phyloP scores from a whole-genome alignment of 1,284 basidiomycete genomes.

The Stygiomarasmius scandens region DNA sequence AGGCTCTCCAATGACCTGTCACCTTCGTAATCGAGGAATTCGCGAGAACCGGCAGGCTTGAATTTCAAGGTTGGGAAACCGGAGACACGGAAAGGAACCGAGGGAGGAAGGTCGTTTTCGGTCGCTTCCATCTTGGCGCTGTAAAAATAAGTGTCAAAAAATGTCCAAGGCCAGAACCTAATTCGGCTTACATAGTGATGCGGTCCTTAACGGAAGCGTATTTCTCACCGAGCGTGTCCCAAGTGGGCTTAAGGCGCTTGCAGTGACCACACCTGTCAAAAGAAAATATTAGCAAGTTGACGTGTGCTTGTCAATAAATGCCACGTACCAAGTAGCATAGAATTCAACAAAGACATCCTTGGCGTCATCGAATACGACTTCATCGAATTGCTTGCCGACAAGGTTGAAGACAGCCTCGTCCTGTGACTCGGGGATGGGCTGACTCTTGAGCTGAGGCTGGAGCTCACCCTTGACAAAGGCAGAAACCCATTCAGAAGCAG shows the following conservation, averaged over 20 bases:
- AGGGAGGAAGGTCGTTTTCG: slow-evolving; percentile 93
- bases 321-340: slow-evolving; percentile 89
- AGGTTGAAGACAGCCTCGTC: slow-evolving; percentile 84
- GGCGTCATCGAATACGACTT: slow-evolving; percentile 81
- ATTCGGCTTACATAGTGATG: slow-evolving; percentile 73
- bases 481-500: slow-evolving; percentile 63
- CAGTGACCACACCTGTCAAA: slow-evolving; percentile 84
- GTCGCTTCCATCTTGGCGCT: slow-evolving; percentile 96
- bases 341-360: slow-evolving; percentile 98
- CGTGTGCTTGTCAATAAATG: background rate
- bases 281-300: slow-evolving; percentile 26
- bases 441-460: slow-evolving; percentile 87
- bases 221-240: slow-evolving; percentile 90
- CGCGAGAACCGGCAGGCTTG: slow-evolving; percentile 84
- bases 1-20: slow-evolving; percentile 88
- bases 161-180: slow-evolving; percentile 5
- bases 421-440: slow-evolving; percentile 84
- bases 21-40: slow-evolving; percentile 93
- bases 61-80: slow-evolving; percentile 99
- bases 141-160: slow-evolving; percentile 20
- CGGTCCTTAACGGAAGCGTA: slow-evolving; percentile 80
- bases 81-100: slow-evolving; percentile 81
- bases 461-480: slow-evolving; percentile 77
- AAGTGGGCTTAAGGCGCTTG: slow-evolving; percentile 94
- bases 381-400: slow-evolving; percentile 90